phyloP scores from a whole-genome alignment of 768 basidiomycete genomes.

The Rhodotorula diobovata region DNA sequence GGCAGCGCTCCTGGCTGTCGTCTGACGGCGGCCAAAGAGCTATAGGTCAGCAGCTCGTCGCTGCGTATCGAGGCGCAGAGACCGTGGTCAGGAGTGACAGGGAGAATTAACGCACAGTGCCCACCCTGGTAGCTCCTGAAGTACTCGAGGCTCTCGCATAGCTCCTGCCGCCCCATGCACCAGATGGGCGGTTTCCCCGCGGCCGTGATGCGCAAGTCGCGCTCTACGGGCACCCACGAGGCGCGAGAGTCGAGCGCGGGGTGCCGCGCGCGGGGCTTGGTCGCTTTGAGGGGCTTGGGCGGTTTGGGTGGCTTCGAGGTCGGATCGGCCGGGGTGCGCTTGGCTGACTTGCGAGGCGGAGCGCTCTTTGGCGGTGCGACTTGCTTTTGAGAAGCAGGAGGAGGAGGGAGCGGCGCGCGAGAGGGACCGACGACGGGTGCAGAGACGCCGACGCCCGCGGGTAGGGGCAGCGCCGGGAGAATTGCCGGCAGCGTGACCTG shows the following conservation, averaged over 20 bases:
- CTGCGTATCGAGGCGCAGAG: too few species aligned
- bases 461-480: background rate
- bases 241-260: conserved; percentile 3
- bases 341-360: background rate
- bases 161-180: conserved; percentile 28
- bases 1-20: conserved; percentile 25
- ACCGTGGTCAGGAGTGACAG: too few species aligned
- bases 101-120: conserved; percentile 9
- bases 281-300: background rate
- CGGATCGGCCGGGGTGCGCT: background rate
- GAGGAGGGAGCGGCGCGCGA: too few species aligned
- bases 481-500: background rate
- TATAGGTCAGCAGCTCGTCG: background rate
- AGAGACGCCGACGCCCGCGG: too few species aligned
- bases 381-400: too few species aligned
- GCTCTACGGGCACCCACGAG: conserved; percentile 12
- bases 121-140: conserved; percentile 36
- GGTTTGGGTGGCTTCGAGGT: background rate
- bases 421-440: background rate
- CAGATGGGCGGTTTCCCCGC: conserved; percentile 21
- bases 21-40: background rate
- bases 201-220: background rate
- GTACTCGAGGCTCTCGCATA: conserved; percentile 33
- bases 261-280: background rate
- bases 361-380: too few species aligned